Evolutionary conservation across 805 yeast species (phyloP), one percentile per base, ranked within the genome.

Genomic region (Zygoascus ofunaensis): DNA sequence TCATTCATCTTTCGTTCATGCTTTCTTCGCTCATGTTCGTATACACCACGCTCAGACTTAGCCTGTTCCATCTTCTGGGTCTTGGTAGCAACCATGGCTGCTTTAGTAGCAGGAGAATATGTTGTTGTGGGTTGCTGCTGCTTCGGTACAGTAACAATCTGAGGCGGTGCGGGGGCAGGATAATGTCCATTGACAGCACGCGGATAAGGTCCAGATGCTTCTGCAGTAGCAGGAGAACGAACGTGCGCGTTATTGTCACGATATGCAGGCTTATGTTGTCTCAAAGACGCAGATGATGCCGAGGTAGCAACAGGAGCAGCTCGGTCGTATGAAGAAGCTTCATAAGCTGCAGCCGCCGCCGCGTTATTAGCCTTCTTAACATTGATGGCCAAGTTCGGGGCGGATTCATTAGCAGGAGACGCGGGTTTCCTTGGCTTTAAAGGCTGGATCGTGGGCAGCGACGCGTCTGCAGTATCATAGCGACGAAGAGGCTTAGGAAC

Each of bases 1-100:
- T 74, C 84, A 7, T 51, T 46, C 10, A 54, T 49, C n/a, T 30
- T n/a, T 7, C 24, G 23, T 15, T 7, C 39, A 36, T 19, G n/a
- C 24, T 23, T n/a, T 15, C 30, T 5, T 37, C 21, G 2, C 8
- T n/a, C 4, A 24, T 20, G 7, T 12, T 20, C 5, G n/a, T 17
- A 19, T 19, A 21, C n/a, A 14, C 17, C 15, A 19, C 23, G 18
- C 39, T 36, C 39, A 36, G 5, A 10, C 18, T 8, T 36, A 22
- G 26, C 18, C 18, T 21, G 3, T 19, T 21, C 12, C 32, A 10
- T 26, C 32, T 26, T 26, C 32, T 8, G 32, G n/a, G 36, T 8
- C n/a, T 34, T 34, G 15, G 15, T 8, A 8, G 19, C 19, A 14
- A 34, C 19, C 15, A 17, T 34, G 5, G 36, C 36, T 18, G 46